Conservation (phyloP, 2,329 filamentous ascomycete species). For the Fusarium luffae region DNA sequence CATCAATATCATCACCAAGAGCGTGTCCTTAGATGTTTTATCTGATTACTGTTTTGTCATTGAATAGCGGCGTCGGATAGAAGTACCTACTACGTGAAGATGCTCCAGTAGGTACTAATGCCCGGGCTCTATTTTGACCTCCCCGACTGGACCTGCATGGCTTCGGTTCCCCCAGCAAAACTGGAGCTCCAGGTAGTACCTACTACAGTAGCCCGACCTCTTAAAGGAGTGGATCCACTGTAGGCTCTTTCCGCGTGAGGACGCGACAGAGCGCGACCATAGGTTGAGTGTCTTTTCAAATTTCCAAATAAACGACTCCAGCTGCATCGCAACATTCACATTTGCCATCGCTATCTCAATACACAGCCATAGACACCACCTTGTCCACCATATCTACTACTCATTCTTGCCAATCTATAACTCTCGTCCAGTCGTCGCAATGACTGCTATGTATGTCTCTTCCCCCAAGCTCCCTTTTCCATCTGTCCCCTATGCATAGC, state of each 20-base stretch:
- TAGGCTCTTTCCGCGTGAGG: constrained; percentile 39
- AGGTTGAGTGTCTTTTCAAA: constrained; percentile 29
- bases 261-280: constrained; percentile 32
- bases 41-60: neutral
- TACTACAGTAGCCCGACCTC: neutral
- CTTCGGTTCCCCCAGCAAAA: neutral
- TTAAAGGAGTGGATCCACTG: constrained; percentile 26
- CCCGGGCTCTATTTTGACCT: neutral
- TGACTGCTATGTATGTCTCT: constrained; percentile 55
- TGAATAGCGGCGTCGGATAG: neutral
- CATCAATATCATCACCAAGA: neutral
- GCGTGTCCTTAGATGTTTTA: neutral
- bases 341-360: constrained; percentile 4
- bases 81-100: neutral
- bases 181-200: neutral
- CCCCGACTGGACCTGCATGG: neutral
- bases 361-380: constrained; percentile 12
- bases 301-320: constrained; percentile 31
- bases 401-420: neutral
- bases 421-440: constrained; percentile 34
- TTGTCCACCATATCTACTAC: neutral
- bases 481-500: neutral
- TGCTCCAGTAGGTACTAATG: neutral
- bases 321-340: constrained; percentile 18
- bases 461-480: neutral